Evolutionary conservation across 768 basidiomycete genomes (phyloP).

Genomic region (Crucibulum laeve): DNA sequence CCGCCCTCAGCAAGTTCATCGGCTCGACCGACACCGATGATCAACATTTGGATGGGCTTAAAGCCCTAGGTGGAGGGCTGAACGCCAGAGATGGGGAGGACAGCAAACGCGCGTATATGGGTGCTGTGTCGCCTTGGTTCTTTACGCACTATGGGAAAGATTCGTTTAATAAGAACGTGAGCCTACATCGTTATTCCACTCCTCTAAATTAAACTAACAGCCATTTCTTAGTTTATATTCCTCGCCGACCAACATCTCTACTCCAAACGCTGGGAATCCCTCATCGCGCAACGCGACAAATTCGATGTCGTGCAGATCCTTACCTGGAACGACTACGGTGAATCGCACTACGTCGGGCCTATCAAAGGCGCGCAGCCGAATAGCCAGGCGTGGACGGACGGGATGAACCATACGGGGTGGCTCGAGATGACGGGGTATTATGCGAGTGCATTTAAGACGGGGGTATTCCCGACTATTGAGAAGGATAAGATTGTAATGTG

Average conservation of each 20-base stretch:
- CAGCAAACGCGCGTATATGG: conserved; percentile 35
- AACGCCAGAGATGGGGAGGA: conserved; percentile 19
- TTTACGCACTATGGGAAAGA: conserved; percentile 72
- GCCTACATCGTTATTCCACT: conserved; percentile 11
- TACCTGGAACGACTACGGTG: conserved; percentile 75
- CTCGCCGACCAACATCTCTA: conserved; percentile 66
- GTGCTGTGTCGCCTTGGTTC: conserved; percentile 70
- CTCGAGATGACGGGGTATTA: conserved; percentile 65
- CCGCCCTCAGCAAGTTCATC: conserved; percentile 32
- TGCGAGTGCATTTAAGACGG: conserved; percentile 68
- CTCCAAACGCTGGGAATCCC: conserved; percentile 61
- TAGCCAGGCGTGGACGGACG: conserved; percentile 70
- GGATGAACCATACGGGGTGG: conserved; percentile 62
- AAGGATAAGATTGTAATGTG: conserved; percentile 66
- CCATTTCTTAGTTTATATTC: conserved; percentile 52
- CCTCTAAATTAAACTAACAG: neutral
- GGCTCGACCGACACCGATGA: conserved; percentile 50
- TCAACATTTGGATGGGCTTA: conserved; percentile 44
- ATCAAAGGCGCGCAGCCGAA: conserved; percentile 69
- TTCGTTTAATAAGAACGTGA: conserved; percentile 70
- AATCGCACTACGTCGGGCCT: conserved; percentile 79
- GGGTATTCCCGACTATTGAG: conserved; percentile 49
- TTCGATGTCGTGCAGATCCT: conserved; percentile 59
- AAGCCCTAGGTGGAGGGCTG: conserved; percentile 18
- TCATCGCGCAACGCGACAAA: conserved; percentile 51